These are phyloP conservation scores for Cladosporium austrohemisphaericum DNA, from an alignment of 2,329 filamentous ascomycete genomes.

Conservation along the genomic window DNA sequence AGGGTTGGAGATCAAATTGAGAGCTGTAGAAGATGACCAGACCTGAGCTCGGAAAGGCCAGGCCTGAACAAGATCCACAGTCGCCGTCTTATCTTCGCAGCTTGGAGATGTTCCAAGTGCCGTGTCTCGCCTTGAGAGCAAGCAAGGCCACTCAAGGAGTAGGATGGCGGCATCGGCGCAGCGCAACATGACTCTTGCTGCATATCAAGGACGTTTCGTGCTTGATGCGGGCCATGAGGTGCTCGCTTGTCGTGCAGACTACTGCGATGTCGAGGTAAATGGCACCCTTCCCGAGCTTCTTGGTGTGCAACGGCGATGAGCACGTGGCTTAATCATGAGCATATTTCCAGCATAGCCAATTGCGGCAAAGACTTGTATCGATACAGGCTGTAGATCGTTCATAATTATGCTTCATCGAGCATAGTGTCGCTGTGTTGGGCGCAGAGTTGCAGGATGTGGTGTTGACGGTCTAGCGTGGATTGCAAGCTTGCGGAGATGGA, in stretches of 20 bases:
- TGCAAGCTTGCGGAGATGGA: conserved; percentile 24
- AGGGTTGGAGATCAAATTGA: no score
- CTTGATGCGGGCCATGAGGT: conserved; percentile 11
- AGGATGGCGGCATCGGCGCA: not conserved
- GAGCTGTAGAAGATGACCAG: not conserved
- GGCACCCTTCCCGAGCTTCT: no score
- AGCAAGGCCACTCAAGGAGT: not conserved
- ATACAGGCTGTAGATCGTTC: no score
- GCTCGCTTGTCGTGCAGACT: not conserved
- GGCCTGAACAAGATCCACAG: not conserved
- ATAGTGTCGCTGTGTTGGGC: no score
- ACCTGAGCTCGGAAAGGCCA: not conserved
- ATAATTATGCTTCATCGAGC: no score
- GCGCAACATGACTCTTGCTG: not conserved
- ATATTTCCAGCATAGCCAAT: no score
- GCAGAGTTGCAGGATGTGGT: no score
- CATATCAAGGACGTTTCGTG: conserved; percentile 3
- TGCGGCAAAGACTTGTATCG: no score
- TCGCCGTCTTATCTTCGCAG: not conserved
- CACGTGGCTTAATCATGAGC: not conserved
- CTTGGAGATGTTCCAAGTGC: not conserved
- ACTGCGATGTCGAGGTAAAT: no score
- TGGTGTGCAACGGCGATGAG: not conserved
- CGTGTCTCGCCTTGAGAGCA: not conserved
- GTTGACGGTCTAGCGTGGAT: conserved; percentile 21